These are phyloP conservation scores for Rhododendron griersonianum DNA, from an alignment of 148 eudicot species.

Conservation along the genomic window DNA sequence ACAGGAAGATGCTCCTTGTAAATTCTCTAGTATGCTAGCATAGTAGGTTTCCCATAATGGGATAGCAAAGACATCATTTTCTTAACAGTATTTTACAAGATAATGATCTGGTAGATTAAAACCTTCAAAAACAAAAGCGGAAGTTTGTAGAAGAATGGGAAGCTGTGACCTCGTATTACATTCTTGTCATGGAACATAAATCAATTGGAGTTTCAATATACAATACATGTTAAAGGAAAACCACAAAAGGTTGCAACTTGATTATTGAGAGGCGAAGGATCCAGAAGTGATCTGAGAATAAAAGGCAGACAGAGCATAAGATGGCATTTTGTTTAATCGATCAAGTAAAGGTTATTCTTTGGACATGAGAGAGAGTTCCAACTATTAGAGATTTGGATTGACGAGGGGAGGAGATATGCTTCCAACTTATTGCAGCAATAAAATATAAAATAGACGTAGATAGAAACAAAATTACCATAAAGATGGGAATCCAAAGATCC, in stretches of 20 bases:
- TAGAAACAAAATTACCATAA: slow-evolving; percentile 47
- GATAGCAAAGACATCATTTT: background rate
- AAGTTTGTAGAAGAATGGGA: background rate
- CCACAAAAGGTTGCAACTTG: background rate
- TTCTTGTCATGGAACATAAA: background rate
- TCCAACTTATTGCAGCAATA: background rate
- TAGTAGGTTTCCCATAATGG: slow-evolving; percentile 3
- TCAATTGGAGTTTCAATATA: background rate
- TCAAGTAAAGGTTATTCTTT: background rate
- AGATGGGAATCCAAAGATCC: slow-evolving; percentile 81
- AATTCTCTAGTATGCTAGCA: background rate
- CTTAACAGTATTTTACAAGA: background rate
- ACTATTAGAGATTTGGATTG: background rate
- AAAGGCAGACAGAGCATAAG: background rate
- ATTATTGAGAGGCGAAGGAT: background rate
- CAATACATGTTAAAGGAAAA: background rate
- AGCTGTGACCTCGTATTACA: background rate
- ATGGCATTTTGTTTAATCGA: background rate
- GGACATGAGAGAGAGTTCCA: background rate
- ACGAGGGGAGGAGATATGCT: background rate
- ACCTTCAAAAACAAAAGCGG: background rate
- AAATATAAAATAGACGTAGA: background rate
- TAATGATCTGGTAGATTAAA: background rate
- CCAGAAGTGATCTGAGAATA: background rate
- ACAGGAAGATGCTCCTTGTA: background rate